Percentiles rank a stretch among this genome's conserved stretches.
Conservation (phyloP, 495 filamentous ascomycete genomes). For the Penicillium cosmopolitanum region DNA sequence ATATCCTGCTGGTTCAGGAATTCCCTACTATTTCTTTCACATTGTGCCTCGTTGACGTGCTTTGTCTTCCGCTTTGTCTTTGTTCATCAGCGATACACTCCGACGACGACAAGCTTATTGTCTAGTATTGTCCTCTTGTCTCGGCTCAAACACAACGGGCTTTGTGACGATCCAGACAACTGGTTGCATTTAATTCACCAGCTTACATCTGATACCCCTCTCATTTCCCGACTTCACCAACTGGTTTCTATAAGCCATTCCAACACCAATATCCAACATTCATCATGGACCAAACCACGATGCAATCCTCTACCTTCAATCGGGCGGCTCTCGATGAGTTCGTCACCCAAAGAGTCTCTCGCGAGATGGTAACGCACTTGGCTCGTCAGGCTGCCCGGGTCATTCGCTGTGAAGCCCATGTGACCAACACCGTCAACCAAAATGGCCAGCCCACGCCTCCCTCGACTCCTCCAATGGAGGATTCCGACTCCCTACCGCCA, state of each 20-base stretch:
- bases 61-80: conserved; percentile 13
- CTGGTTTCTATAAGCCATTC: neutral
- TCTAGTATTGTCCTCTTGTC: neutral
- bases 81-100: conserved; percentile 8
- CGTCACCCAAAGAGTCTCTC: conserved; percentile 77
- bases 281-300: conserved; percentile 40
- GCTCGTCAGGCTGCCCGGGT: conserved; percentile 81
- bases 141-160: neutral
- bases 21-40: conserved; percentile 7
- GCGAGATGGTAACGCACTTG: conserved; percentile 84
- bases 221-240: neutral
- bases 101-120: neutral
- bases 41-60: neutral
- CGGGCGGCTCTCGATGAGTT: conserved; percentile 88
- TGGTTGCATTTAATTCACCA: neutral
- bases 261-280: neutral
- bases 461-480: conserved; percentile 64
- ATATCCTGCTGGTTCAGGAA: conserved; percentile 34
- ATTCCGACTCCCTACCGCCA: conserved; percentile 41
- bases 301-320: conserved; percentile 69
- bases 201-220: neutral
- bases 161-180: conserved; percentile 5
- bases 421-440: conserved; percentile 50
- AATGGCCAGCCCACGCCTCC: conserved; percentile 70
- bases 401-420: conserved; percentile 80